Base-by-base conservation (phyloP, 495 filamentous ascomycete species). In the Jackrogersella minutella region DNA sequence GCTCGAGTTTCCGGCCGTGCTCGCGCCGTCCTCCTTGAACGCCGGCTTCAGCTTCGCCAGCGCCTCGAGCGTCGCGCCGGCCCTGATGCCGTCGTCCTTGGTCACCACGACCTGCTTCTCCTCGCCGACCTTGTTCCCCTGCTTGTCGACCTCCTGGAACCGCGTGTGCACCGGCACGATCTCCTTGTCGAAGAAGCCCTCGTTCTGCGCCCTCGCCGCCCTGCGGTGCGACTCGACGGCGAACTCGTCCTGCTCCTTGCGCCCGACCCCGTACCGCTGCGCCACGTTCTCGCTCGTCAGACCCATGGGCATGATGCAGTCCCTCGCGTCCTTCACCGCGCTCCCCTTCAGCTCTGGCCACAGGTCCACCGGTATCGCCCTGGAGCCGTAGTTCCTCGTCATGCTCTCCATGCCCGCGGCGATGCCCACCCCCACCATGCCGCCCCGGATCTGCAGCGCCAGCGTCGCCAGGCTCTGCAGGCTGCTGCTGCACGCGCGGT, bases 291-390 rank as follows among this genome's bases (percentile, higher is more conserved):
- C 93, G 21, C 86, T 86, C n/a, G 93, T 97, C 40, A 94, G 71
- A 0, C 93, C 93, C 93, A 97, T 97, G 56, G 87, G 86, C 93
- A 96, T 95, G 70, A 97, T 88, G 70, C 93, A 96, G 73, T 96
- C 93, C 36, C 83, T 74, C 6, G 91, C 89, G 57, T 95, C 90
- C 74, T 90, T 81, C 5, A 86, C 86, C 6, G 73, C 73, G 1
- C 81, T 87, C 2, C 90, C 83, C 68, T 80, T 86, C 58, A 97
- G 75, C 43, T 84, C 88, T 1, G 88, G 85, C 88, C 92, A 96
- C n/a, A 91, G 74, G 39, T 91, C 86, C 2, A 86, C 88, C 0
- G 93, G 93, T 55, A 97, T 94, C 5, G 93, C 93, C 54, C 86
- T 80, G 0, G 81, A 85, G 6, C 88, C 92, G 77, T 97, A 97